These are phyloP conservation scores for Nicotiana undulata DNA, from an alignment of 257 asterid genomes.

Conservation along the genomic window DNA sequence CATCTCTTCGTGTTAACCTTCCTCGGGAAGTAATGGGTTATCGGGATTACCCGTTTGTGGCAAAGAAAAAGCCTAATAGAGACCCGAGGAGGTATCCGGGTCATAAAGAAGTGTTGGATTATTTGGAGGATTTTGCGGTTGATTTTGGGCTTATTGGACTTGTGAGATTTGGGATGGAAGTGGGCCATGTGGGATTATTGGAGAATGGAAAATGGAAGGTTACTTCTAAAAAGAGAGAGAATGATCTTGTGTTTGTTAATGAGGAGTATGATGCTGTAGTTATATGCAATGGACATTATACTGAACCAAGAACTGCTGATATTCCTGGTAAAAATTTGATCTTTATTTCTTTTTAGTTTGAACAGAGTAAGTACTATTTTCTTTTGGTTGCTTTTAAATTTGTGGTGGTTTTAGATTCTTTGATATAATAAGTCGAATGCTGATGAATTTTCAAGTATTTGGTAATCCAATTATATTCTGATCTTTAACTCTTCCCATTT, in stretches of 20 bases:
- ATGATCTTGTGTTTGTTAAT: constrained; percentile 18
- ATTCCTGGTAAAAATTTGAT: constrained; percentile 49
- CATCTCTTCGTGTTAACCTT: constrained; percentile 81
- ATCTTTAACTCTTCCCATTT: neutral
- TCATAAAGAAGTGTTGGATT: constrained; percentile 64
- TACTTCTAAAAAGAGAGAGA: constrained; percentile 29
- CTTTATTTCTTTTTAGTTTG: neutral
- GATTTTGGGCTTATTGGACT: constrained; percentile 54
- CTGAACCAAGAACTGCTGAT: constrained; percentile 78
- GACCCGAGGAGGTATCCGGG: constrained; percentile 84
- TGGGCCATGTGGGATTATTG: constrained; percentile 37
- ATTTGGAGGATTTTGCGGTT: constrained; percentile 55
- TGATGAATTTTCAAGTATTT: neutral
- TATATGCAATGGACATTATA: constrained; percentile 75
- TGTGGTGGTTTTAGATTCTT: neutral
- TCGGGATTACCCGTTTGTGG: constrained; percentile 64
- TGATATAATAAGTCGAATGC: neutral
- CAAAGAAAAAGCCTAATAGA: constrained; percentile 31
- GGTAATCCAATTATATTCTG: neutral
- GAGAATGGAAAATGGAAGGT: constrained; percentile 64
- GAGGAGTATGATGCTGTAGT: constrained; percentile 89
- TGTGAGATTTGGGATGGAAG: constrained; percentile 77
- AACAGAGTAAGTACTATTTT: neutral
- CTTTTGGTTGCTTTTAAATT: neutral
- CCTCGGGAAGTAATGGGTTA: constrained; percentile 88